Evolutionary conservation across 2,329 filamentous ascomycete genomes (phyloP), one percentile per base, ranked within the genome.

Genomic region (Neofusicoccum kwambonambiense): DNA sequence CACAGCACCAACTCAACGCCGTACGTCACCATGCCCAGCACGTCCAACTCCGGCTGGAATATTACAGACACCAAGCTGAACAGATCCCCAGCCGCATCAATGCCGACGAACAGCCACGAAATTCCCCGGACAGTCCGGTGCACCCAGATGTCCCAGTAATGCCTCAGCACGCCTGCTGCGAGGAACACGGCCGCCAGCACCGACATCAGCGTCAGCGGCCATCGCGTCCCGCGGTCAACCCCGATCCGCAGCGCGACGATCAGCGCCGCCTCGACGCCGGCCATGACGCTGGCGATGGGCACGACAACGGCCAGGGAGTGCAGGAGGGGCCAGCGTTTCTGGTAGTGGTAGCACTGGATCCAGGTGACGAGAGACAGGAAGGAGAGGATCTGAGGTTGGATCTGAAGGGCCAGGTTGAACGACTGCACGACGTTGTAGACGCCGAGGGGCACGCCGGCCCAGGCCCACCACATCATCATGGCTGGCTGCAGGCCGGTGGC

Each of bases 391-490:
- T 86, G 83, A 2, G 84, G 83, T 70, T 87, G 84, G n/a, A 87
- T 77, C 41, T 79, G 76, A 1, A 86, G 71, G 2, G 84, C 83
- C 45, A 86, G 71, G 66, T 84, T 86, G 75, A 84, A 84, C 15
- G 80, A 70, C 61, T 81, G 78, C 0, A 83, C 82, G 41, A 86
- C 85, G 68, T 85, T 86, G 73, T 86, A 86, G 12, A 86, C 83
- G 2, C 89, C 89, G 0, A 91, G 78, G 0, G 88, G 88, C 0
- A 90, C 85, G 0, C 89, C 89, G 1, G 89, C 89, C 77, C 82
- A 85, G 0, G 87, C 86, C 83, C 89, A 91, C 2, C 90, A 80
- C 73, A 91, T 83, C 88, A 91, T 90, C 88, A 91, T 90, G 0
- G 86, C 86, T 0, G 86, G 83, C 57, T 90, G 88, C 0, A 91